These are phyloP conservation scores for Aureobasidium lini DNA, from an alignment of 2,329 filamentous ascomycete genomes.

Conservation along the genomic window DNA sequence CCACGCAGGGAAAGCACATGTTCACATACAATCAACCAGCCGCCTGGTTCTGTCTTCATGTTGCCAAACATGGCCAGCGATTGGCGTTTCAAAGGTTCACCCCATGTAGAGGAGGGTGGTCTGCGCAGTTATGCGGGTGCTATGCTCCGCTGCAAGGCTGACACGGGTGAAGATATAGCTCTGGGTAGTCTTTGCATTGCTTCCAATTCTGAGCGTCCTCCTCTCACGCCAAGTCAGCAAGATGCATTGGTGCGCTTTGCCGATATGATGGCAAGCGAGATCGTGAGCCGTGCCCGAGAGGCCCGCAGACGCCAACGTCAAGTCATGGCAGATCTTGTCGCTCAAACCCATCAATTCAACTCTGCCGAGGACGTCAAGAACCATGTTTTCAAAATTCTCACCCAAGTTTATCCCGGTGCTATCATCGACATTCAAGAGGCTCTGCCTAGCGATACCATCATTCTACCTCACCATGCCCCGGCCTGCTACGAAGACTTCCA, in stretches of 20 bases:
- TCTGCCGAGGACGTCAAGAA: slow-evolving; percentile 19
- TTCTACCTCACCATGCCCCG: slow-evolving; percentile 22
- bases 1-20: slow-evolving; percentile 41
- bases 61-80: slow-evolving; percentile 37
- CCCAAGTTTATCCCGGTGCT: slow-evolving; percentile 29
- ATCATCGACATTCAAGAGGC: slow-evolving; percentile 23
- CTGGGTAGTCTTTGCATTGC: slow-evolving; percentile 40
- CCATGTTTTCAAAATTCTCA: slow-evolving; percentile 26
- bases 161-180: slow-evolving; percentile 33
- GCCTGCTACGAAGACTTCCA: slow-evolving; percentile 27
- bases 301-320: slow-evolving; percentile 35
- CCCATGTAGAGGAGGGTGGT: slow-evolving; percentile 35
- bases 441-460: slow-evolving; percentile 20
- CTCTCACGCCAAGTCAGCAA: slow-evolving; percentile 28
- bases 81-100: slow-evolving; percentile 38
- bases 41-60: slow-evolving; percentile 29
- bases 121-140: slow-evolving; percentile 37
- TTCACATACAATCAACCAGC: slow-evolving; percentile 33
- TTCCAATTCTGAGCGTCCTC: slow-evolving; percentile 28
- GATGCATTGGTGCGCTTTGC: slow-evolving; percentile 30
- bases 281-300: slow-evolving; percentile 32
- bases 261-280: slow-evolving; percentile 35
- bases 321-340: slow-evolving; percentile 31
- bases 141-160: slow-evolving; percentile 33
- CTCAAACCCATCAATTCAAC: slow-evolving; percentile 18